Evolutionary conservation across 2,329 filamentous ascomycete genomes (phyloP), one percentile per base, ranked within the genome.

Genomic region (Pseudogymnoascus sp.): DNA sequence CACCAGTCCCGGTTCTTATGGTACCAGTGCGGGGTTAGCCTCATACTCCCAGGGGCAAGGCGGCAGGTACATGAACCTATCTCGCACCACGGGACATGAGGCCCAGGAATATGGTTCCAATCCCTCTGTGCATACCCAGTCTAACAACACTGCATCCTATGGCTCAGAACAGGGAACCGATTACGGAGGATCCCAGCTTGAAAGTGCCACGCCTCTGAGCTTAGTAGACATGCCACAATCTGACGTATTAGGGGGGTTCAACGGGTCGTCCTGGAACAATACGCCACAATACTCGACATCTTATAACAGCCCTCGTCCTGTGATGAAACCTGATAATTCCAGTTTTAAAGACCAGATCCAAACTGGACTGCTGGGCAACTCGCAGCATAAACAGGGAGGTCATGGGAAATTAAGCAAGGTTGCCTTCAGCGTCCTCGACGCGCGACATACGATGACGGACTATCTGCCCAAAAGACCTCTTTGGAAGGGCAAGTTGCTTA

Each of bases 371-470:
- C 5, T 8, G 29, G 7, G 1, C 29, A 31, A 31, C 29, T 31
- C 29, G 8, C 29, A 31, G 8, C 8, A 7, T 31, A 31, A 8
- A n/a, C 50, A 2, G 2, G 3, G 4, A 19, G 8, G 29, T 8
- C 5, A 8, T 10, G 3, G 26, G 13, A 13, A 13, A 0, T 1
- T 6, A 4, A n/a, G 7, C 16, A 7, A 21, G 0, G 1, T 1
- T n/a, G 6, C 2, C n/a, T 1, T 0, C 44, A 31, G 14, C 14
- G 0, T 3, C 1, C 1, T 29, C 3, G 2, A 16, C 2, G 24
- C 4, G 16, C 2, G n/a, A 3, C 3, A 50, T 29, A 50, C 44
- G 21, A 26, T 0, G 11, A 47, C 42, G 1, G 13, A 47, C 5
- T 8, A 1, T 26, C 11, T 8, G 7, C 13, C 42, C 5, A 7